Percentiles rank a stretch among this genome's conserved stretches.
These are phyloP conservation scores for Ceratocystis cubensis DNA, from an alignment of 2,329 filamentous ascomycete species.

Conservation along the genomic window DNA sequence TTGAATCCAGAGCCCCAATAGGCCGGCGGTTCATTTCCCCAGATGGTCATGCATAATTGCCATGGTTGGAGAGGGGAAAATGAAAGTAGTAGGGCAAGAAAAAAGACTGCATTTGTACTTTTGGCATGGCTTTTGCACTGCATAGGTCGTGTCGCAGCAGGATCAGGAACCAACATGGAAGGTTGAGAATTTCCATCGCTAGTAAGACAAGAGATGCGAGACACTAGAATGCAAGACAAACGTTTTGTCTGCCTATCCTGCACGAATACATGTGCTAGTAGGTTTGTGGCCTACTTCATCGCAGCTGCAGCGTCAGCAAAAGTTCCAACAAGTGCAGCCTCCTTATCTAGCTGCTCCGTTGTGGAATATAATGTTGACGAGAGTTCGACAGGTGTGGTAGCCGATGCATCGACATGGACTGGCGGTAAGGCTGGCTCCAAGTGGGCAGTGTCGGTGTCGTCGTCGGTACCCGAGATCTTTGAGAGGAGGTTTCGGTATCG, in stretches of 20 bases:
- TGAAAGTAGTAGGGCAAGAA: background rate
- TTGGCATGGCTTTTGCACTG: background rate
- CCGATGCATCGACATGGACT: slow-evolving; percentile 31
- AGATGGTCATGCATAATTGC: background rate
- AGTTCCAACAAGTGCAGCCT: slow-evolving; percentile 43
- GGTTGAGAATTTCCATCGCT: background rate
- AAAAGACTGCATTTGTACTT: background rate
- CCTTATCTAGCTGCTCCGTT: slow-evolving; percentile 35
- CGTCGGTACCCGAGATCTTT: slow-evolving; percentile 40
- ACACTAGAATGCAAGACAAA: too few relatives aligned
- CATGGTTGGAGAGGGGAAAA: background rate
- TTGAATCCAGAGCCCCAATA: background rate
- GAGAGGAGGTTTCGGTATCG: slow-evolving; percentile 51
- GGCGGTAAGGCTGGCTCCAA: slow-evolving; percentile 33
- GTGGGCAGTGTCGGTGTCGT: slow-evolving; percentile 32
- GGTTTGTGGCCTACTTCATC: slow-evolving; percentile 26
- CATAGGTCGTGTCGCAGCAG: background rate
- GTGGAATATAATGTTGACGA: background rate
- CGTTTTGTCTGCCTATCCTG: too few relatives aligned
- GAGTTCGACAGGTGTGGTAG: slow-evolving; percentile 41
- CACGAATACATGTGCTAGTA: too few relatives aligned
- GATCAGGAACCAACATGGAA: background rate
- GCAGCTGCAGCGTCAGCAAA: slow-evolving; percentile 48
- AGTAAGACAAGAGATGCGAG: background rate
- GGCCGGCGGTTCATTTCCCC: background rate